Evolutionary conservation across 2,329 filamentous ascomycete genomes (phyloP).

Genomic region (Hymenoscyphus scutula): DNA sequence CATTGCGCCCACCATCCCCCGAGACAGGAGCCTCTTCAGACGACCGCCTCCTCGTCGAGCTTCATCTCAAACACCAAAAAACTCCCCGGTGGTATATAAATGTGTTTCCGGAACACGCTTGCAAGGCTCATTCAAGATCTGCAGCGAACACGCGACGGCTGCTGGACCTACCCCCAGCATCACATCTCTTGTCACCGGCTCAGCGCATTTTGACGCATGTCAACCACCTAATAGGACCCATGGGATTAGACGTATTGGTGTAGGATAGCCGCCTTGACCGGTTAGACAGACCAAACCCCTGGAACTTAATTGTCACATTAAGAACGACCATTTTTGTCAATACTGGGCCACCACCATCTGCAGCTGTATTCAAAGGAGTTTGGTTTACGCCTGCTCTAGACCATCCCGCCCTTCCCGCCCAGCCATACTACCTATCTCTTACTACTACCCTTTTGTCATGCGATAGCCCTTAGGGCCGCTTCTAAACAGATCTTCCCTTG

Average conservation of each 20-base stretch:
- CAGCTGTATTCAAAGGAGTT: slow-evolving; percentile 7
- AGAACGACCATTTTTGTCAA: slow-evolving; percentile 18
- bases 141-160: slow-evolving; percentile 15
- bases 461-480: neutral
- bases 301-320: slow-evolving; percentile 19
- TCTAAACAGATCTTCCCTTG: neutral
- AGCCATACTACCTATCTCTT: slow-evolving; percentile 13
- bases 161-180: slow-evolving; percentile 12
- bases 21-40: neutral
- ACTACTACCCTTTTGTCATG: slow-evolving; percentile 23
- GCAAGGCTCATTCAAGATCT: slow-evolving; percentile 13
- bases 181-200: slow-evolving; percentile 16
- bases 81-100: slow-evolving; percentile 8
- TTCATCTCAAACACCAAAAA: neutral
- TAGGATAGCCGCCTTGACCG: slow-evolving; percentile 24
- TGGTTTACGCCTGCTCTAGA: slow-evolving; percentile 7
- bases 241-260: slow-evolving; percentile 28
- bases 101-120: slow-evolving; percentile 15
- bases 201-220: slow-evolving; percentile 22
- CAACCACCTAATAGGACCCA: slow-evolving; percentile 21
- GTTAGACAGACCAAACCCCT: slow-evolving; percentile 23
- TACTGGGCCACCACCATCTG: slow-evolving; percentile 2
- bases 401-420: neutral
- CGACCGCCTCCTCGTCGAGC: neutral
- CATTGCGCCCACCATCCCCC: slow-evolving; percentile 3